These are phyloP conservation scores for Pseudodiploospora longispora DNA, from an alignment of 2,329 filamentous ascomycete genomes.

Conservation along the genomic window DNA sequence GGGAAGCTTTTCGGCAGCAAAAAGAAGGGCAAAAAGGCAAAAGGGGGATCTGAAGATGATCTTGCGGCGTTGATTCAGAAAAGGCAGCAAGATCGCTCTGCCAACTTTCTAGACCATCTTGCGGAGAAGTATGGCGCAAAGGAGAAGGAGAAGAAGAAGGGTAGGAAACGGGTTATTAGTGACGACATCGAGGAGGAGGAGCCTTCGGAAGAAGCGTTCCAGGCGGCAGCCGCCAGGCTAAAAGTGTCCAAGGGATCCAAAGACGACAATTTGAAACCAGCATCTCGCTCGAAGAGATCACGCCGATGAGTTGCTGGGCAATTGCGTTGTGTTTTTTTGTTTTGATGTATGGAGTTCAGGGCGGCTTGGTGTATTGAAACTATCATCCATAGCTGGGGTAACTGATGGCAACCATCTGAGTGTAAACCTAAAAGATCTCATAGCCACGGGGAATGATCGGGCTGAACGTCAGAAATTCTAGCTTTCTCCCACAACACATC, in stretches of 20 bases:
- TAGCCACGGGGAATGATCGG: too few relatives aligned
- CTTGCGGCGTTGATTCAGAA: constrained; percentile 69
- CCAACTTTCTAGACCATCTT: constrained; percentile 61
- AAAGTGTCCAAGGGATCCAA: constrained; percentile 15
- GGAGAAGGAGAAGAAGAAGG: constrained; percentile 37
- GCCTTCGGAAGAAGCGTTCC: constrained; percentile 53
- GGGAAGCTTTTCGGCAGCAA: constrained; percentile 56
- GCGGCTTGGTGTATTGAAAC: too few relatives aligned
- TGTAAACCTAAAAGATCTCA: too few relatives aligned
- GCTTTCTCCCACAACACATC: too few relatives aligned
- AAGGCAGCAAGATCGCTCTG: constrained; percentile 55
- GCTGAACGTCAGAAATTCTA: too few relatives aligned
- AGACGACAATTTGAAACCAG: neutral
- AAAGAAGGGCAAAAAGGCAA: constrained; percentile 37
- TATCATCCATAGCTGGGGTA: too few relatives aligned
- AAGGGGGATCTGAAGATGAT: constrained; percentile 38
- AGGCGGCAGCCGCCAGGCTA: constrained; percentile 45
- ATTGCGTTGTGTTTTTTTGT: neutral
- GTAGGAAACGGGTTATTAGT: constrained; percentile 47
- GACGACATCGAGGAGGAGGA: constrained; percentile 48
- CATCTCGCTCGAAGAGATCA: constrained; percentile 3
- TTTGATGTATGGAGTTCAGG: neutral
- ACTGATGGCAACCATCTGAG: too few relatives aligned
- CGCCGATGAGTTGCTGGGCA: constrained; percentile 1
- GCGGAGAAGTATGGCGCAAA: constrained; percentile 65